Evolutionary conservation across 1,284 basidiomycete species (phyloP).

Genomic region (Somion occarium): DNA sequence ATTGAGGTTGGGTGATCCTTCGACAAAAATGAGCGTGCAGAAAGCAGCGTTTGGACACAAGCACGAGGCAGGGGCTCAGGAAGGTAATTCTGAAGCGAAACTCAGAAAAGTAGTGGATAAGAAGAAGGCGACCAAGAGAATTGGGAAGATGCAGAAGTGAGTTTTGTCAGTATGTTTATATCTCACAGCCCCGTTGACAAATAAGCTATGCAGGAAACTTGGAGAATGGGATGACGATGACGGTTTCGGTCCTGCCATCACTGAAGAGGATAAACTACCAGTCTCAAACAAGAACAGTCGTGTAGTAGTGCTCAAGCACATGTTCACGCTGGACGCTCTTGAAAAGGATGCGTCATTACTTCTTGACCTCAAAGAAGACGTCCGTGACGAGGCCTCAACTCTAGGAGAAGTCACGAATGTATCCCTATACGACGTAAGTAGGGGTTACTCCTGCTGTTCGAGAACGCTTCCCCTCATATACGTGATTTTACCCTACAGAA

Average conservation of each 20-base stretch:
- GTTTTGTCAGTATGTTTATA: constrained; percentile 4
- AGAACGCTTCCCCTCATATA: constrained; percentile 1
- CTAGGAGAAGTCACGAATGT: constrained; percentile 97
- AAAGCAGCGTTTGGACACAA: constrained; percentile 84
- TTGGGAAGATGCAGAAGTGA: constrained; percentile 88
- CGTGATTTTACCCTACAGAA: constrained; percentile 44
- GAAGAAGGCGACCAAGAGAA: constrained; percentile 73
- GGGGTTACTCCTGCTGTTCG: no score
- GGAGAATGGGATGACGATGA: constrained; percentile 86
- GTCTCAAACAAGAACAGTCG: constrained; percentile 56
- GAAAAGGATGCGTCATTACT: constrained; percentile 85
- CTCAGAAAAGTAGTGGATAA: constrained; percentile 74
- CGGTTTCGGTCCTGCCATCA: constrained; percentile 68
- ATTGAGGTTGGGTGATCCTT: constrained; percentile 76
- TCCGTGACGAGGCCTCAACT: constrained; percentile 88
- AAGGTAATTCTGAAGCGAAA: constrained; percentile 40
- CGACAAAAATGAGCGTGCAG: constrained; percentile 75
- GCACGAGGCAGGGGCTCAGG: constrained; percentile 27
- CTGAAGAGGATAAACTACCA: constrained; percentile 45
- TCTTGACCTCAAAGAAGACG: constrained; percentile 94
- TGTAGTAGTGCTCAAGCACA: constrained; percentile 89
- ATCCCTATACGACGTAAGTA: constrained; percentile 89
- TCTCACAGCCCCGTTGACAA: neutral
- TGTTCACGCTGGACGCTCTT: constrained; percentile 90
- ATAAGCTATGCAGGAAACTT: constrained; percentile 54